Evolutionary conservation across 331 rosid genomes (phyloP), one percentile per base, ranked within the genome.

Genomic region (Acacia concinna): DNA sequence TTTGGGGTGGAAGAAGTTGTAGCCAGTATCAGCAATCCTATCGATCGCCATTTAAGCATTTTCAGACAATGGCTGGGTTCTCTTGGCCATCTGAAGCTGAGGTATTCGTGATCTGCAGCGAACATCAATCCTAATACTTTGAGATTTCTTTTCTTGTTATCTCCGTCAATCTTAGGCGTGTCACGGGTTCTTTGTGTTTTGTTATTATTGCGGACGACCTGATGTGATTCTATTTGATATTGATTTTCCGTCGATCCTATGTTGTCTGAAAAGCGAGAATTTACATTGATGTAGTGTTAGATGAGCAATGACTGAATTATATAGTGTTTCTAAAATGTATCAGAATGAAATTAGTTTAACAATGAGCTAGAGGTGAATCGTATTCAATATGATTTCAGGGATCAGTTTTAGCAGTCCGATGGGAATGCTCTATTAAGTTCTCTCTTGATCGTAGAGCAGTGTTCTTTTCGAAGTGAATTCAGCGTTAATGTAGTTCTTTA

Each of bases 61-160:
- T n/a, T 38, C 35, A 74, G 37, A 68, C 56, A 4, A 85, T 86
- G 89, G 81, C 41, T 18, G 65, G 2, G 1, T 60, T n/a, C n/a
- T 71, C 73, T 37, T 86, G 89, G 89, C 89, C 89, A 57, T 73
- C 81, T 9, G 60, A 43, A 30, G 12, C 69, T 2, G 83, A 80
- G 89, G 89, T 86, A 69, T 74, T 5, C 27, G 4, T 43, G 71
- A 78, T 85, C 74, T 57, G n/a, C 37, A 52, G 25, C 28, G 34
- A 20, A 9, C 41, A 8, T 1, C 12, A 18, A 34, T 34, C 25
- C 28, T 34, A 13, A 66, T 35, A 3, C 71, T 21, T 9, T 35
- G 30, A 46, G 15, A 34, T 66, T 66, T n/a, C 47, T 34, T 21
- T 56, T 38, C 40, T 41, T 8, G 34, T 1, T 13, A 0, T 52